Evolutionary conservation across 306 rosid species (phyloP), one percentile per base, ranked within the genome.

Genomic region (Cyamopsis tetragonoloba): DNA sequence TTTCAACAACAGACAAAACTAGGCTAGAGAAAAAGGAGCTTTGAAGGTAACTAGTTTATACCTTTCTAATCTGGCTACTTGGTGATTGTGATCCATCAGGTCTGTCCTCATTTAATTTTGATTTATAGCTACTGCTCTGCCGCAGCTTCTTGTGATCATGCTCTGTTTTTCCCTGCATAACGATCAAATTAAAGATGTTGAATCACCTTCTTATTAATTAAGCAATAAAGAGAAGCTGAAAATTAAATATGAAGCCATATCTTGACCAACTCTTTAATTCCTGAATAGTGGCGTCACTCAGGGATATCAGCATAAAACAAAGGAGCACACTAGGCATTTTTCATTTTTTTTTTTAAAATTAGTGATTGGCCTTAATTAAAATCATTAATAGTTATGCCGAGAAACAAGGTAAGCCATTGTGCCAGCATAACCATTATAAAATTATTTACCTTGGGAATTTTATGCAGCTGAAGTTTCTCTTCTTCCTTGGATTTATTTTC

Each of bases 401-500:
- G 62, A 28, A 54, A 81, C 58, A 41, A 18, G 7, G 56, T 61
- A 57, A 47, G 56, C 49, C 65, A 74, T 55, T 35, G 37, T 30
- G 46, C 5, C 23, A 67, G 32, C 20, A 63, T 39, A 5, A 47
- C 11, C 30, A 31, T 46, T 30, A 60, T 58, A 50, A 48, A 42
- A 62, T 30, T 43, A 73, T 51, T 28, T 46, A 92, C 98, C 91
- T 89, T 84, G 57, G 66, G 41, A 67, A 63, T 83, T 65, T 77
- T 72, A 69, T 77, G 87, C 34, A 18, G 76, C 72, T 78, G 86
- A 75, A 73, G 71, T 72, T 51, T 80, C 78, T 49, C 91, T 13
- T 68, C 77, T 72, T 84, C 93, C 73, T 84, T 84, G 50, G 54
- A 68, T 65, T 70, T 79, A 59, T 50, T 85, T 82, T 80, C 89